Conservation (phyloP, 768 basidiomycete species). For the Leccinum fibrillosum region DNA sequence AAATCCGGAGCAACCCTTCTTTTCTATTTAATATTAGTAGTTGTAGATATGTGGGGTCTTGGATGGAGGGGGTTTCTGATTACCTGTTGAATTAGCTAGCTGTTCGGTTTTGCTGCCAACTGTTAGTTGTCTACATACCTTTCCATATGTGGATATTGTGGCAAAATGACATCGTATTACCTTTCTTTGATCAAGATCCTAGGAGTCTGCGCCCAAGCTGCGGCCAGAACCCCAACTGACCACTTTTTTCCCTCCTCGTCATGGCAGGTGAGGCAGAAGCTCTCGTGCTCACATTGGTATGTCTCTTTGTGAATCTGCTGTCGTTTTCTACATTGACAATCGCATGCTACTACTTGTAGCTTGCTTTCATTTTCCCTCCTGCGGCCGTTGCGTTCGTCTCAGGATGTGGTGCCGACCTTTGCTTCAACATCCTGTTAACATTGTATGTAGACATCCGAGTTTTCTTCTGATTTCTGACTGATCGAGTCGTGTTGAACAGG, state of each 20-base stretch:
- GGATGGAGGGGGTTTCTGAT: neutral
- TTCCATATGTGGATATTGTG: constrained; percentile 19
- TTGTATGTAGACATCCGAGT: constrained; percentile 45
- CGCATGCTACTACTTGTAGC: constrained; percentile 35
- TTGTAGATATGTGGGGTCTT: neutral
- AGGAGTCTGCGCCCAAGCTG: neutral
- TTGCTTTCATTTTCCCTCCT: constrained; percentile 76
- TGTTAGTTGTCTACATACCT: neutral
- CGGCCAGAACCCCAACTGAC: neutral
- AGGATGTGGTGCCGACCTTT: constrained; percentile 79
- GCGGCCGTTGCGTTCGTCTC: constrained; percentile 71
- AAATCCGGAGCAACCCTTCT: constrained; percentile 71
- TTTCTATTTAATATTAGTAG: constrained; percentile 53
- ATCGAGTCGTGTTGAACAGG: constrained; percentile 31
- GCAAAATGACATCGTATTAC: constrained; percentile 23
- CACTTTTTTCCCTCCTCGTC: neutral
- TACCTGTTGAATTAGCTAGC: constrained; percentile 16
- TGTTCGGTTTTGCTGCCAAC: neutral
- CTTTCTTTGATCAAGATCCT: neutral
- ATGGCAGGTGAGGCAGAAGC: constrained; percentile 17
- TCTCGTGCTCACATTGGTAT: constrained; percentile 10
- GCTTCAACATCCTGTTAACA: constrained; percentile 78
- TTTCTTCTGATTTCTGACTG: neutral
- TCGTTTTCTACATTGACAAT: neutral
- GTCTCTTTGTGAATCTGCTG: neutral